These are phyloP conservation scores for Ceratobasidium sp. DNA, from an alignment of 1,284 basidiomycete genomes.

Conservation along the genomic window DNA sequence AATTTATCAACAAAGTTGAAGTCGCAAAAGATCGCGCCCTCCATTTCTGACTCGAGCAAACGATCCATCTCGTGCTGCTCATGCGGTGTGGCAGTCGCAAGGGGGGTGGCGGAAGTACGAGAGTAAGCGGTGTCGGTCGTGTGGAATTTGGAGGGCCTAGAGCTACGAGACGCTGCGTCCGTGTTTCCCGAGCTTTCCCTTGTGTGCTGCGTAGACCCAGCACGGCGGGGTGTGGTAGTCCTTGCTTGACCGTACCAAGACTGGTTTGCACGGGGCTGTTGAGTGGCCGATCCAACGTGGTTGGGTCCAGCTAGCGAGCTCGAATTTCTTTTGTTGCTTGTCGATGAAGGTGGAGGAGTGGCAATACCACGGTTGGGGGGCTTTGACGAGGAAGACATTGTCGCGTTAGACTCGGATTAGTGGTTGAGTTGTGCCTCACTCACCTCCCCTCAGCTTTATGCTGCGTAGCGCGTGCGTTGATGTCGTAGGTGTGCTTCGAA, in stretches of 20 bases:
- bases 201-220: background rate
- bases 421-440: no score
- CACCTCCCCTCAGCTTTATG: no score
- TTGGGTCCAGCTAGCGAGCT: background rate
- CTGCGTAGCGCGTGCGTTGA: background rate
- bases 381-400: no score
- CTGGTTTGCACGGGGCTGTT: background rate
- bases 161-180: background rate
- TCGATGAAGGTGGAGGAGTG: background rate
- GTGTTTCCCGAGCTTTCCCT: background rate
- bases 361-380: background rate
- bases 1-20: slow-evolving; percentile 14
- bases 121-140: background rate
- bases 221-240: no score
- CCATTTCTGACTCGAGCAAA: slow-evolving; percentile 14
- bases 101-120: background rate
- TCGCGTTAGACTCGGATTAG: no score
- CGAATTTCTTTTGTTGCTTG: background rate
- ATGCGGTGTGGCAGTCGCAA: background rate
- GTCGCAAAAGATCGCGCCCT: slow-evolving; percentile 10
- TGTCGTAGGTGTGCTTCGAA: background rate
- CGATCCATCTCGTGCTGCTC: slow-evolving; percentile 1
- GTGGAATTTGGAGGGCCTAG: background rate
- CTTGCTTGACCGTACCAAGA: background rate
- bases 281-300: no score